These are phyloP conservation scores for Phytophthora megakarya DNA, from an alignment of 352 stramenopile genomes.

Conservation along the genomic window DNA sequence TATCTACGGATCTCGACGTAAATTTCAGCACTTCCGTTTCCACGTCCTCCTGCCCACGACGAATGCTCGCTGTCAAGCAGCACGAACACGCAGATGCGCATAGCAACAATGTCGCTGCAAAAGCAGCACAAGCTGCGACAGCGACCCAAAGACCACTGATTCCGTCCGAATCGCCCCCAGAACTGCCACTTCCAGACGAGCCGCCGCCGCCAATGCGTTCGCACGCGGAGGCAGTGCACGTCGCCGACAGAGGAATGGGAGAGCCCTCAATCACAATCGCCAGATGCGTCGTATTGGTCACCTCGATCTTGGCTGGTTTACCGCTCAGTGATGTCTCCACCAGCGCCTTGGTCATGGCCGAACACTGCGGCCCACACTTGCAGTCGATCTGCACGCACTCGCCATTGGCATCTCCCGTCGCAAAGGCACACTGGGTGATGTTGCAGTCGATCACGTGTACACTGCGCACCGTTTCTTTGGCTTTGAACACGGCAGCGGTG, in stretches of 20 bases:
- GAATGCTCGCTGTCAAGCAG: constrained; percentile 23
- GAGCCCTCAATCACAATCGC: constrained; percentile 73
- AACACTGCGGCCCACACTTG: constrained; percentile 68
- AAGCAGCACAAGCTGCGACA: constrained; percentile 24
- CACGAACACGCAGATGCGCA: constrained; percentile 25
- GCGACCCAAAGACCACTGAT: constrained; percentile 21
- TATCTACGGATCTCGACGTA: constrained; percentile 42
- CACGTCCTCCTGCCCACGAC: constrained; percentile 21
- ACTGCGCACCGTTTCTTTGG: constrained; percentile 44
- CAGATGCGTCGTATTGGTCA: constrained; percentile 51
- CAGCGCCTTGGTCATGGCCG: constrained; percentile 61
- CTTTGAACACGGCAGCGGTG: constrained; percentile 71
- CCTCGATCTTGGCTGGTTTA: constrained; percentile 63
- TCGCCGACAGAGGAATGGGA: constrained; percentile 67
- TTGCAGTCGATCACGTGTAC: constrained; percentile 78
- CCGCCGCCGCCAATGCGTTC: constrained; percentile 42
- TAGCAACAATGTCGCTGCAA: constrained; percentile 19
- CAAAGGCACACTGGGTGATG: constrained; percentile 58
- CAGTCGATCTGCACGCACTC: constrained; percentile 61
- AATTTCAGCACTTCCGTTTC: constrained; percentile 56
- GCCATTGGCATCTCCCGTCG: constrained; percentile 42
- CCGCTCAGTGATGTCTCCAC: constrained; percentile 70
- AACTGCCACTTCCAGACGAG: constrained; percentile 37
- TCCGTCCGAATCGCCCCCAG: constrained; percentile 16
- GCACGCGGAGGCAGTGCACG: constrained; percentile 68